These are phyloP conservation scores for Spirogloea muscicola DNA, from an alignment of 139 green algal genomes.

Conservation along the genomic window DNA sequence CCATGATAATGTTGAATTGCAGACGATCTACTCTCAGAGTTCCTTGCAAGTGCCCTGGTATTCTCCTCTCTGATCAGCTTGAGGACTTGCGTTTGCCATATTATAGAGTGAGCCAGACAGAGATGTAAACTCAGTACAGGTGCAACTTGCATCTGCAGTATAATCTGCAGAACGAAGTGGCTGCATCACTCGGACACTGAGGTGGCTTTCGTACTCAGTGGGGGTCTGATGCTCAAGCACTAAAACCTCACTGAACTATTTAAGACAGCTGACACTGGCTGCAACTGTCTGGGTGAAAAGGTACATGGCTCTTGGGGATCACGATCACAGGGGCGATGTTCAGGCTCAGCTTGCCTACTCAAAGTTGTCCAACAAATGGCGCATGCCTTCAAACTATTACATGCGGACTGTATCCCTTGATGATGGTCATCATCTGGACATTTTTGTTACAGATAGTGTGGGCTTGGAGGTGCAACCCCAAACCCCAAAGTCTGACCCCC, in stretches of 20 bases:
- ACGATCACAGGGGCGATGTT: slow-evolving; percentile 47
- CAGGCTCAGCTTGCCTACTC: slow-evolving; percentile 28
- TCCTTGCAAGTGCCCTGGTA: slow-evolving; percentile 41
- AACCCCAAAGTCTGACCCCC: not conserved
- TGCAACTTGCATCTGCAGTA: too few relatives aligned
- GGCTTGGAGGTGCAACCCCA: slow-evolving; percentile 16
- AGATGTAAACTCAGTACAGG: too few relatives aligned
- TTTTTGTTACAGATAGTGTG: slow-evolving; percentile 34
- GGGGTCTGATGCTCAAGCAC: too few relatives aligned
- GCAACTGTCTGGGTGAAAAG: too few relatives aligned
- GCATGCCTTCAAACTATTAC: slow-evolving; percentile 36
- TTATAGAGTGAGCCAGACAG: too few relatives aligned
- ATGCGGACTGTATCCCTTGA: slow-evolving; percentile 16
- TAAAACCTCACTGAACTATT: not conserved
- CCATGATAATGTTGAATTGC: too few relatives aligned
- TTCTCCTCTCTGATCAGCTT: too few relatives aligned
- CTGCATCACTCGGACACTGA: too few relatives aligned
- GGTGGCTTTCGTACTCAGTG: too few relatives aligned
- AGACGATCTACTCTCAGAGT: slow-evolving; percentile 28
- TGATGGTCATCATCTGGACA: slow-evolving; percentile 2
- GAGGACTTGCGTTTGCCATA: too few relatives aligned
- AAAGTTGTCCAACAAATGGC: slow-evolving; percentile 17
- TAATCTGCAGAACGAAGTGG: too few relatives aligned
- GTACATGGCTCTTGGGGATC: slow-evolving; percentile 46
- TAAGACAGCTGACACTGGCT: too few relatives aligned